Base-by-base conservation (phyloP, 2,329 filamentous ascomycete genomes). In the Alternaria arbusti region DNA sequence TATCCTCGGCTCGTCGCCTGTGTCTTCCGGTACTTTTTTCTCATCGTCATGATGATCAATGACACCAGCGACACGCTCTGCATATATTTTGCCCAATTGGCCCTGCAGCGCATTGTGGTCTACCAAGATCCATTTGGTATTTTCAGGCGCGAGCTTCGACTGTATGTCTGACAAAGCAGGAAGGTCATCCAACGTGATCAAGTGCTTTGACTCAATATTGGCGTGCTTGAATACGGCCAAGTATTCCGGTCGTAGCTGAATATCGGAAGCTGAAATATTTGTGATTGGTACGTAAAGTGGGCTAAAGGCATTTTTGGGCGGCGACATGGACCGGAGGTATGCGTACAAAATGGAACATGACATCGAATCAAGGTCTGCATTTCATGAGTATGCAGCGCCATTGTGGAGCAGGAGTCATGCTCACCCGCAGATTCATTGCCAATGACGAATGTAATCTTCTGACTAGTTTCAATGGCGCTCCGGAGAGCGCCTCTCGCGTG, bases 41-140 rank as follows among this genome's bases (percentile, higher is more conserved):
- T 96, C 92, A 65, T 96, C 92, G 1, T 87, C 89, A 75, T 96
- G 93, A 79, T 96, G 92, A 78, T 96, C 92, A 57, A 96, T 86
- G 67, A 90, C 90, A 5, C 90, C 91, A 5, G 84, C 80, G 0
- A 94, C 86, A 9, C 82, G 81, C 5, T 74, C 64, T 0, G 81
- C 80, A 72, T 88, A 92, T 15, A 83, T 78, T 40, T 76, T 79
- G 15, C 84, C 86, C 15, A 95, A 81, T 13, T 80, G 72, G 0
- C 91, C 91, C 6, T 90, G 90, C 51, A 93, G 82, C 1, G 83
- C 85, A 75, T 96, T 96, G 82, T 96, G 93, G 80, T 96, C 92
- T 5, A 96, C 91, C 1, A 96, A 83, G 17, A 93, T 80, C 91
- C 91, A 94, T 54, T 82, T 83, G 1, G 90, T 90, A 50, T 88